Evolutionary conservation across 208 protist species (phyloP).

Genomic region (Trypanosoma boissoni): DNA sequence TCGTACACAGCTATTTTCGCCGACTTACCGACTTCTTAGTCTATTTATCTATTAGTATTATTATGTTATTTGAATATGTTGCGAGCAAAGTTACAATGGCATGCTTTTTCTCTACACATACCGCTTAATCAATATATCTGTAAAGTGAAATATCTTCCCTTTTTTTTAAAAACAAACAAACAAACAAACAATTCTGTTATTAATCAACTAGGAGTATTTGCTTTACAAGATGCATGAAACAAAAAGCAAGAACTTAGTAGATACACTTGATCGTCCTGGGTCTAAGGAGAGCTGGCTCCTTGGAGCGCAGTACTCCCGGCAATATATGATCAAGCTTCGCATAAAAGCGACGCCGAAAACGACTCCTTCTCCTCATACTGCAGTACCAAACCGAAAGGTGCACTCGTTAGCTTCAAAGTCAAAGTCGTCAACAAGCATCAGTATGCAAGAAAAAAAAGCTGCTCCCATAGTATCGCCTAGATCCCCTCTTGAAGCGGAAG

Average conservation of each 20-base stretch:
- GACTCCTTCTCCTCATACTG: conserved; percentile 1
- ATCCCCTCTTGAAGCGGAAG: background rate
- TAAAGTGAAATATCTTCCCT: background rate
- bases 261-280: conserved; percentile 12
- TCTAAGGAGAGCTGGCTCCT: conserved; percentile 26
- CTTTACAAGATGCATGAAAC: conserved; percentile 11
- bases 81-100: background rate
- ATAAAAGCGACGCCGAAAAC: conserved; percentile 6
- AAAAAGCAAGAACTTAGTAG: conserved; percentile 3
- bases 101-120: conserved; percentile 4
- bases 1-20: too few species aligned
- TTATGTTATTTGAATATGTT: background rate
- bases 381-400: conserved; percentile 4
- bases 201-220: background rate
- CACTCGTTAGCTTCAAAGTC: too few species aligned
- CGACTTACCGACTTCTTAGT: too few species aligned
- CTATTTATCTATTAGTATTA: conserved; percentile 3
- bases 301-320: conserved; percentile 25
- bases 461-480: too few species aligned
- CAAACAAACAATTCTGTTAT: too few species aligned
- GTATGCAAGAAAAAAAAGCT: background rate
- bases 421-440: background rate
- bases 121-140: too few species aligned
- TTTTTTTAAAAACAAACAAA: too few species aligned
- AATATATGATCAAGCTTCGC: conserved; percentile 12